Conservation (phyloP, 768 basidiomycete species). For the Sarcodon aspratus region DNA sequence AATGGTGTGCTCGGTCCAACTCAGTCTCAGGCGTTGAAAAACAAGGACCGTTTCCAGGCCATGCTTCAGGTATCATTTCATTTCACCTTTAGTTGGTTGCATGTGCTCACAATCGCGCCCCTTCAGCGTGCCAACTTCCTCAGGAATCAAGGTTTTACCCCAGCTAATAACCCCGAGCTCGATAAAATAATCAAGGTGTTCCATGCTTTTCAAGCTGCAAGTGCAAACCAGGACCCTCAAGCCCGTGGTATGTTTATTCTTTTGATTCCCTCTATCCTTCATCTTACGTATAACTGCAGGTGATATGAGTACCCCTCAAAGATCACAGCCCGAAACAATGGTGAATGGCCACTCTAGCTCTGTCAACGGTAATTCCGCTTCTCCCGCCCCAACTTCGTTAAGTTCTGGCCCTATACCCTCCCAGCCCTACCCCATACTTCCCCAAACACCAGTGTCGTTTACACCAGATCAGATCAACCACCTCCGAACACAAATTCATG, state of each 20-base stretch:
- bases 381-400: no score
- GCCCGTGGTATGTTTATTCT: not conserved
- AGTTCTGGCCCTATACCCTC: conserved; percentile 35
- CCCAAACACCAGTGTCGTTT: conserved; percentile 70
- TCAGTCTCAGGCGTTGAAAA: not conserved
- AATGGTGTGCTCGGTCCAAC: no score
- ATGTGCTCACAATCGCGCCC: not conserved
- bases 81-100: not conserved
- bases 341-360: not conserved
- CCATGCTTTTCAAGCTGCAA: conserved; percentile 18
- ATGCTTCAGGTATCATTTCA: conserved; percentile 14
- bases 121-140: conserved; percentile 33
- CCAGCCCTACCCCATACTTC: conserved; percentile 38
- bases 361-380: conserved; percentile 14
- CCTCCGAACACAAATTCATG: conserved; percentile 74
- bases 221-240: not conserved
- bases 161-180: conserved; percentile 33
- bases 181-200: conserved; percentile 28
- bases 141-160: conserved; percentile 29
- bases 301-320: no score
- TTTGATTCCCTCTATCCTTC: no score
- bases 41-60: conserved; percentile 12
- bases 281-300: no score
- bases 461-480: conserved; percentile 63
- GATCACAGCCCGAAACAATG: conserved; percentile 2